Percentiles rank a stretch among this genome's conserved stretches.
phyloP scores from a whole-genome alignment of 305 asterid genomes.

The Rubia peregrina region DNA sequence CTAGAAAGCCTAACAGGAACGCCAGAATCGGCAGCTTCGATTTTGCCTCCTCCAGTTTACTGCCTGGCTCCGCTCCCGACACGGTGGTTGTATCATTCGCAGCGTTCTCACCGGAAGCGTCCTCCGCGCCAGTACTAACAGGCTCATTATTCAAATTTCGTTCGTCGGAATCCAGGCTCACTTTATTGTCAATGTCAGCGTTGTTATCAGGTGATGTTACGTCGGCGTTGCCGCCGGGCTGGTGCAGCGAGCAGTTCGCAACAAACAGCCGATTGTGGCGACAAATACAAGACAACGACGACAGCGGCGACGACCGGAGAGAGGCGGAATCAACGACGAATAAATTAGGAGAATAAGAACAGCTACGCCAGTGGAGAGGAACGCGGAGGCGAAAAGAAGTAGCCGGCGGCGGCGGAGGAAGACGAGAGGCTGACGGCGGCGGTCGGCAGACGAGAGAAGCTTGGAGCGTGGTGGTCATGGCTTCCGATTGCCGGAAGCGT shows the following conservation, averaged over 20 bases:
- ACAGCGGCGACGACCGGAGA: neutral
- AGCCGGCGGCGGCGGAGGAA: slow-evolving; percentile 24
- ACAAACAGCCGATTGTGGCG: slow-evolving; percentile 31
- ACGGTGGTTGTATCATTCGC: slow-evolving; percentile 3
- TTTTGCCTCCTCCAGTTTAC: slow-evolving; percentile 30
- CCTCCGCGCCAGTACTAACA: neutral
- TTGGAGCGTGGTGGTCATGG: slow-evolving; percentile 41
- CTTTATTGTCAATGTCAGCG: slow-evolving; percentile 14
- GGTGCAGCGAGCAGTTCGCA: slow-evolving; percentile 43
- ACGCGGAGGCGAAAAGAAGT: slow-evolving; percentile 18
- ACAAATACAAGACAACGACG: slow-evolving; percentile 25
- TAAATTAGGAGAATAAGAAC: slow-evolving; percentile 4
- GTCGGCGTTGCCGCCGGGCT: slow-evolving; percentile 33
- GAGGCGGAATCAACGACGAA: neutral
- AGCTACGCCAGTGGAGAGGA: slow-evolving; percentile 16
- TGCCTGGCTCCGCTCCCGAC: neutral
- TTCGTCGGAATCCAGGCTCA: slow-evolving; percentile 19
- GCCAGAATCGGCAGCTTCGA: slow-evolving; percentile 50
- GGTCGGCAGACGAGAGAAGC: slow-evolving; percentile 48
- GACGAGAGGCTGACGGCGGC: slow-evolving; percentile 34
- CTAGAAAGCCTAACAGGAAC: slow-evolving; percentile 52
- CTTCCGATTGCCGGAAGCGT: neutral
- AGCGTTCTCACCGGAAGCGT: slow-evolving; percentile 14
- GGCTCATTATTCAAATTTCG: slow-evolving; percentile 21
- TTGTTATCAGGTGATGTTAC: slow-evolving; percentile 15